Evolutionary conservation across 1,139 yeast genomes (phyloP).

Genomic region (Diutina rugosa): DNA sequence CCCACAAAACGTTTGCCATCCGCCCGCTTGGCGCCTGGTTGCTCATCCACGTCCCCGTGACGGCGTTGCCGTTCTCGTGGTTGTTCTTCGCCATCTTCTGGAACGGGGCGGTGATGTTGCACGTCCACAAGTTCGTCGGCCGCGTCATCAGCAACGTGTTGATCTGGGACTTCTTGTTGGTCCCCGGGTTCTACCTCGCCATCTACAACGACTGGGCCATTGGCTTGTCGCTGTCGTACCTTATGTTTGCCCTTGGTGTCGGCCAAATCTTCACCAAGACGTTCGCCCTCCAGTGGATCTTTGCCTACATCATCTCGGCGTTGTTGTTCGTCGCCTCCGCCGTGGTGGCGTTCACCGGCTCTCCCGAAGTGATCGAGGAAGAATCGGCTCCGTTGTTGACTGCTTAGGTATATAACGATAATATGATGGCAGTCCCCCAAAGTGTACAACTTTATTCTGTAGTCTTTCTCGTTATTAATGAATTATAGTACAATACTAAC

Average conservation of each 20-base stretch:
- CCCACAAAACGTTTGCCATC: conserved; percentile 47
- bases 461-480: no score
- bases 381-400: neutral
- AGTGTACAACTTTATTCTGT: no score
- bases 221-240: conserved; percentile 44
- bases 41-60: conserved; percentile 48
- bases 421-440: neutral
- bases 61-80: conserved; percentile 69
- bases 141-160: conserved; percentile 59
- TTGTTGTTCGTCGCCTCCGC: conserved; percentile 35
- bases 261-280: conserved; percentile 57
- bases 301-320: conserved; percentile 57
- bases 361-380: neutral
- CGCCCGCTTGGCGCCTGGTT: conserved; percentile 40
- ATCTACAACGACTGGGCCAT: conserved; percentile 61
- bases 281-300: conserved; percentile 76
- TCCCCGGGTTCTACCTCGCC: conserved; percentile 45
- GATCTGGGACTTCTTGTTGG: conserved; percentile 66
- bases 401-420: neutral
- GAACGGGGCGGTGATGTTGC: conserved; percentile 67
- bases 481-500: no score
- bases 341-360: conserved; percentile 23
- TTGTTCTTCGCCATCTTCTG: conserved; percentile 59
- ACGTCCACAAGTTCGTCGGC: conserved; percentile 45
- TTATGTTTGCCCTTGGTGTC: conserved; percentile 53